Evolutionary conservation across 176 grass and related monocot species (phyloP).

Genomic region (Aegilops umbellulata): DNA sequence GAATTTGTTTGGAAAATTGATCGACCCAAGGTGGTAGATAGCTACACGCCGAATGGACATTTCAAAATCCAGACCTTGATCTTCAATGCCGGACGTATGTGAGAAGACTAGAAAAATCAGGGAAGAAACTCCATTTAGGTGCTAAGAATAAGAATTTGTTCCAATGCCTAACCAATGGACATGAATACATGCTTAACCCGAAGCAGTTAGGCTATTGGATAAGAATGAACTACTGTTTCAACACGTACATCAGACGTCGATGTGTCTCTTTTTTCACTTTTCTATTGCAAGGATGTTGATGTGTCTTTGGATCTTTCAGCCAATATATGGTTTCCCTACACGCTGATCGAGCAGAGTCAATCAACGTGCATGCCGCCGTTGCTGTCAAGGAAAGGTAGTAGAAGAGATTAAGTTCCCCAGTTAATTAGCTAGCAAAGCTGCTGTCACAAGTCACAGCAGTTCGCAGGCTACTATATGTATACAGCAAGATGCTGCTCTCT

Average conservation of each 20-base stretch:
- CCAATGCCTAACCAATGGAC: not conserved
- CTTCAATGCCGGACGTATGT: too few species aligned
- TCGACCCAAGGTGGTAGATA: not conserved
- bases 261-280: not conserved
- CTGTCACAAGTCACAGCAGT: not conserved
- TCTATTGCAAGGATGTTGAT: not conserved
- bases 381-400: constrained; percentile 3
- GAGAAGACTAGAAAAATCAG: too few species aligned
- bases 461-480: not conserved
- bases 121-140: too few species aligned
- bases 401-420: not conserved
- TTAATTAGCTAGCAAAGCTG: not conserved
- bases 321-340: not conserved
- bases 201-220: not conserved
- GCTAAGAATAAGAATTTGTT: not conserved
- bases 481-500: too few species aligned
- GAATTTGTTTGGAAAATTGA: not conserved
- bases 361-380: not conserved
- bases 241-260: not conserved
- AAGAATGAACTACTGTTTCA: not conserved
- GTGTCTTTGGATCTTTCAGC: not conserved
- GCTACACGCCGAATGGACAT: not conserved
- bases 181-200: not conserved
- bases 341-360: not conserved
- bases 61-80: not conserved